Evolutionary conservation across 768 basidiomycete genomes (phyloP), one percentile per base, ranked within the genome.

Genomic region (Tubosaeta sp.): DNA sequence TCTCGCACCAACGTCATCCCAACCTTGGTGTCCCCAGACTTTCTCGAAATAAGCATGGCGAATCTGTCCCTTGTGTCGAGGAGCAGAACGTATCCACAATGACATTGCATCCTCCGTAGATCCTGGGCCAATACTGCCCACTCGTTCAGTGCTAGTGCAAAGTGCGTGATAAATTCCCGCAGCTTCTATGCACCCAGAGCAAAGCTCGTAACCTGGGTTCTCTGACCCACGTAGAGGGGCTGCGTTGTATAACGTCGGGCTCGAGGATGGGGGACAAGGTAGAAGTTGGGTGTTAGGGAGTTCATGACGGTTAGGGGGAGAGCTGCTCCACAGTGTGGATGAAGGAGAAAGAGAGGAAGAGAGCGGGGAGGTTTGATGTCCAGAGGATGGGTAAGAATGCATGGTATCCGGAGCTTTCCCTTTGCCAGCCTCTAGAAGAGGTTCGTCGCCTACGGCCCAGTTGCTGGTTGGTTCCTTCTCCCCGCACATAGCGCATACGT

Each of bases 41-140:
- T 89, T 89, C 70, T 95, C 94, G 41, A 81, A 69, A 65, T 88
- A 97, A 1, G 89, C 86, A 65, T 97, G 94, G 11, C 94, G 79
- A 44, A 86, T 67, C 54, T 87, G 80, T 13, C 89, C 89, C 66
- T 89, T 91, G 59, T 72, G 73, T 45, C 80, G 82, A 1, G 88
- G 87, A 2, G 86, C 83, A 29, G 83, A 79, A 34, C 88, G 74
- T 55, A 81, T 71, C 81, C 84, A 81, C 54, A 79, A 75, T n/a
- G 78, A 80, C 52, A 74, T 64, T 9, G 78, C 74, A 61, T 84
- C 82, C 56, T 79, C 78, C 9, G 76, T 73, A n/a, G 79, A 73
- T 19, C 68, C 72, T n/a, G 68, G 62, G 32, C 68, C 45, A 13
- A 48, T 46, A 33, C 41, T 55, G 16, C 54, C 60, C 49, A 52